Percentiles rank a stretch among this genome's conserved stretches.
phyloP scores from a whole-genome alignment of 2,329 filamentous ascomycete genomes.

The Penicillium nordicum region DNA sequence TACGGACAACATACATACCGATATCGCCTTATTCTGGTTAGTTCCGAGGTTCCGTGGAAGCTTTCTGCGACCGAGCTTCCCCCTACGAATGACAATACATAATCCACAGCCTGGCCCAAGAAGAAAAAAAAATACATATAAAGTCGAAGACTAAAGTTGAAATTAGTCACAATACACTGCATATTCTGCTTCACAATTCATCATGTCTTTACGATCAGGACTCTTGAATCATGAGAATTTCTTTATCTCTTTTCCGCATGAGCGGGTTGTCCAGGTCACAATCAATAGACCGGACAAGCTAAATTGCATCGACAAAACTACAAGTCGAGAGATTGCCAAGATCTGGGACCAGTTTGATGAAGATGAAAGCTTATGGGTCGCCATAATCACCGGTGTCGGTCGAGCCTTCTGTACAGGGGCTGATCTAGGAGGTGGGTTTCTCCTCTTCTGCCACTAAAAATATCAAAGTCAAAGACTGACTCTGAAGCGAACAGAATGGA shows the following conservation, averaged over 20 bases:
- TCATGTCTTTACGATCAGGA: slow-evolving; percentile 26
- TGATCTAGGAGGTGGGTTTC: slow-evolving; percentile 55
- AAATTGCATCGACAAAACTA: slow-evolving; percentile 43
- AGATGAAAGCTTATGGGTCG: slow-evolving; percentile 60
- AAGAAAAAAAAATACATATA: not conserved
- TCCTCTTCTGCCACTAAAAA: not conserved
- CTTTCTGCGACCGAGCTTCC: not conserved
- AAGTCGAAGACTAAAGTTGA: not conserved
- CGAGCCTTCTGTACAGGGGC: slow-evolving; percentile 67
- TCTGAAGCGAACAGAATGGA: slow-evolving; percentile 48
- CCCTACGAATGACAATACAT: not conserved
- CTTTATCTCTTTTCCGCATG: slow-evolving; percentile 40
- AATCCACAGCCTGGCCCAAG: not conserved
- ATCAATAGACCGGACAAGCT: slow-evolving; percentile 41
- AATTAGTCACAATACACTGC: not conserved
- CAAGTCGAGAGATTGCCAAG: slow-evolving; percentile 43
- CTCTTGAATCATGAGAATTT: slow-evolving; percentile 18
- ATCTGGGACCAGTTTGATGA: slow-evolving; percentile 61
- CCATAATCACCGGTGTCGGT: slow-evolving; percentile 61
- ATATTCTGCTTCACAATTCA: slow-evolving; percentile 12
- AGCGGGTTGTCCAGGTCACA: slow-evolving; percentile 42
- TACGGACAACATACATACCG: not conserved
- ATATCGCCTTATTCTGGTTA: not conserved
- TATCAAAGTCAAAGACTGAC: not conserved
- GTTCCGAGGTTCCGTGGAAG: slow-evolving; percentile 7